Evolutionary conservation across 2,329 filamentous ascomycete genomes (phyloP).

Genomic region (Hyphodiscus sp.): DNA sequence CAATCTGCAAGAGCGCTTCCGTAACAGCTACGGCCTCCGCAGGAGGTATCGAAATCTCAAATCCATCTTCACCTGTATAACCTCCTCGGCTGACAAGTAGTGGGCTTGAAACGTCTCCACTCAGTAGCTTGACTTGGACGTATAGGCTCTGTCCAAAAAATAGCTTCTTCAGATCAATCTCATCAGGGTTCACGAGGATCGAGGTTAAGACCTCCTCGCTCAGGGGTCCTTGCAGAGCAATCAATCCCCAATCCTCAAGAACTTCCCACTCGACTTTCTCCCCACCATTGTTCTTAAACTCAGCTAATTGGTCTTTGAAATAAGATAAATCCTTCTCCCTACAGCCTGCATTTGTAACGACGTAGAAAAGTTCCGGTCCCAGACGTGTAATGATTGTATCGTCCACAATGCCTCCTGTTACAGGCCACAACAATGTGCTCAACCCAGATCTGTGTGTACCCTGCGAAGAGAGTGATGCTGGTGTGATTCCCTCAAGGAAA

Average conservation of each 20-base stretch:
- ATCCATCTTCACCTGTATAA: slow-evolving; percentile 97
- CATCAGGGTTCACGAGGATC: slow-evolving; percentile 46
- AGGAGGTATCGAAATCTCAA: slow-evolving; percentile 83
- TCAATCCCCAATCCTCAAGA: slow-evolving; percentile 65
- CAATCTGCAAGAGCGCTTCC: slow-evolving; percentile 46
- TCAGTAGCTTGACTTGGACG: slow-evolving; percentile 56
- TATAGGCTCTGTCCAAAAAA: slow-evolving; percentile 75
- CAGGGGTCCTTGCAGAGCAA: slow-evolving; percentile 85
- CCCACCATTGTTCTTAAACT: slow-evolving; percentile 48
- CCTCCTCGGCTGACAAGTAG: slow-evolving; percentile 80
- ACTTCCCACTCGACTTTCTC: slow-evolving; percentile 61
- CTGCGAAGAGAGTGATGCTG: slow-evolving; percentile 62
- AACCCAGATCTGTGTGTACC: slow-evolving; percentile 67
- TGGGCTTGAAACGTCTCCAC: slow-evolving; percentile 40
- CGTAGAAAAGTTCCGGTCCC: slow-evolving; percentile 70
- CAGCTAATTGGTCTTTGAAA: slow-evolving; percentile 60
- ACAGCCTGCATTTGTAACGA: slow-evolving; percentile 93
- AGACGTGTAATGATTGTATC: slow-evolving; percentile 86
- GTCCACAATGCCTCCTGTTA: slow-evolving; percentile 86
- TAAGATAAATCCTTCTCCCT: slow-evolving; percentile 82
- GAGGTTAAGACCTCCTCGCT: slow-evolving; percentile 62
- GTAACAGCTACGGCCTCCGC: slow-evolving; percentile 59
- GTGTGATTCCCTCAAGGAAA: slow-evolving; percentile 81
- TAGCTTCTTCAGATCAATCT: slow-evolving; percentile 55
- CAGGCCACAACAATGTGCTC: slow-evolving; percentile 73